A percentile compares a stretch with the other conserved stretches of the same genome.
These are phyloP conservation scores for Claviceps arundinis DNA, from an alignment of 2,329 filamentous ascomycete genomes.

Conservation along the genomic window DNA sequence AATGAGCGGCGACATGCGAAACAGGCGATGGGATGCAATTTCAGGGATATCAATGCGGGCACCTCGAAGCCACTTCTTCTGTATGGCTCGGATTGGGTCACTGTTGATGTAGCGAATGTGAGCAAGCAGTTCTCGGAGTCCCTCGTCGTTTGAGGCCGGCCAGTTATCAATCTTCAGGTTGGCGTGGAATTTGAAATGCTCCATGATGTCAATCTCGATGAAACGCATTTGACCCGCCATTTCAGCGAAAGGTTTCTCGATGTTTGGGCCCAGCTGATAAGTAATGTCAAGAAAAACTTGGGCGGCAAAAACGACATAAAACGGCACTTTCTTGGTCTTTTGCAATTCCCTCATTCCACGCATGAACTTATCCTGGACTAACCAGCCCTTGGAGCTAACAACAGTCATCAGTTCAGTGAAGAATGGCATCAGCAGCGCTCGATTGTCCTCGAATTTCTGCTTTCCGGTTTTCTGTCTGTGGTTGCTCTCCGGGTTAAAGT, in stretches of 20 bases:
- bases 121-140: constrained; percentile 4
- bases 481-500: constrained; percentile 15
- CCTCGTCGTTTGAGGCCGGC: constrained; percentile 5
- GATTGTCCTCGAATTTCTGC: constrained; percentile 23
- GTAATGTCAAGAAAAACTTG: constrained; percentile 30
- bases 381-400: constrained; percentile 4
- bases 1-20: constrained; percentile 23
- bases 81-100: neutral
- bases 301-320: constrained; percentile 25
- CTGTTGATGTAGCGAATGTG: neutral
- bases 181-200: constrained; percentile 16
- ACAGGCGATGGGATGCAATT: constrained; percentile 12
- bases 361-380: constrained; percentile 24
- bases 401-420: constrained; percentile 20
- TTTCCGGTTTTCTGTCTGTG: constrained; percentile 12
- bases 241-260: constrained; percentile 4
- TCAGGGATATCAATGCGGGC: neutral
- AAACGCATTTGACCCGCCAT: neutral
- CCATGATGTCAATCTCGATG: neutral
- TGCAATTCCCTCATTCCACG: constrained; percentile 20
- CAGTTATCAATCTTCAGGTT: constrained; percentile 16
- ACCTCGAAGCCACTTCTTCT: neutral
- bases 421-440: constrained; percentile 18
- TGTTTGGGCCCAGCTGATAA: constrained; percentile 14
- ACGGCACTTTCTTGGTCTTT: constrained; percentile 17